Conservation (phyloP, 73 alveolate species). For the Paramecium primaurelia region DNA sequence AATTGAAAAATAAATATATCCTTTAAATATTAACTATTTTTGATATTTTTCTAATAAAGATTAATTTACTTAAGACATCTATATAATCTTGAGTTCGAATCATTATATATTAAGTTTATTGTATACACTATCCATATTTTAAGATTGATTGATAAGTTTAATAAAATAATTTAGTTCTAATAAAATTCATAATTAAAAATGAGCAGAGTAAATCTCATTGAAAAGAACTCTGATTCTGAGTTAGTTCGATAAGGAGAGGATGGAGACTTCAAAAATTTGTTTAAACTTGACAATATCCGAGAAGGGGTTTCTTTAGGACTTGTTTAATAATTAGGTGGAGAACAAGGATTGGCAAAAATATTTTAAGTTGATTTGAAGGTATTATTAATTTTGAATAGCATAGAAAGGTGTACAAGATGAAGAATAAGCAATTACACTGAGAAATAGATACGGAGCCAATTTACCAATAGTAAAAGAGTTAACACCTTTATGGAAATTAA, state of each 20-base stretch:
- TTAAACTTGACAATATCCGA: slow-evolving; percentile 41
- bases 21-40: too few relatives aligned
- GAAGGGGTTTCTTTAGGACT: slow-evolving; percentile 35
- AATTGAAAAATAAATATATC: too few relatives aligned
- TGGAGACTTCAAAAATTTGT: neutral
- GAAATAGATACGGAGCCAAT: slow-evolving; percentile 49
- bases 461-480: slow-evolving; percentile 43
- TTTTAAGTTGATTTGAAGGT: slow-evolving; percentile 58
- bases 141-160: neutral
- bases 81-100: too few relatives aligned
- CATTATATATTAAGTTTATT: too few relatives aligned
- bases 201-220: slow-evolving; percentile 13
- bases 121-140: neutral
- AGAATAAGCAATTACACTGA: neutral
- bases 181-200: neutral
- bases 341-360: slow-evolving; percentile 49
- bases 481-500: slow-evolving; percentile 52
- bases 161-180: neutral
- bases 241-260: neutral
- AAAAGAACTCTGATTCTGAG: neutral
- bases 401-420: neutral
- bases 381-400: neutral
- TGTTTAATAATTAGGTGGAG: slow-evolving; percentile 24
- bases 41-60: neutral
- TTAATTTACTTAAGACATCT: too few relatives aligned